Base-by-base conservation (phyloP, 306 rosid genomes). In the Nissolia schottii region DNA sequence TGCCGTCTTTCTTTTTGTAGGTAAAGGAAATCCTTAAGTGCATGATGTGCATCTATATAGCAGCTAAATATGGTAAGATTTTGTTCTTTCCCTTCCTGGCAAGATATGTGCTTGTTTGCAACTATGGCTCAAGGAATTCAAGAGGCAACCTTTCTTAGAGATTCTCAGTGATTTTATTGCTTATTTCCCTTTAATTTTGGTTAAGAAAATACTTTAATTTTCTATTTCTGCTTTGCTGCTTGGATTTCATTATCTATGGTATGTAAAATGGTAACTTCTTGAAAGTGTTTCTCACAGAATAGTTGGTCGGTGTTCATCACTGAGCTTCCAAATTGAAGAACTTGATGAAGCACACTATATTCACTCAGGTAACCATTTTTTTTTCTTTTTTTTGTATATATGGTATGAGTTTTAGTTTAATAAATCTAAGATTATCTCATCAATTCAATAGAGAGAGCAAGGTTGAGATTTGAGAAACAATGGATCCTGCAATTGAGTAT, bases 341-440 rank as follows among this genome's bases (percentile, higher is more conserved):
- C 62, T 51, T 68, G 67, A 75, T 57, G 74, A n/a, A n/a, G n/a
- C n/a, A n/a, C 60, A 45, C 74, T 29, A 29, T 68, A 51, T 59
- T 43, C 51, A 63, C 77, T 55, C 77, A 80, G 87, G 92, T 84
- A 80, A 58, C 75, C 12, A 27, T 74, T 53, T 70, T 27, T 16
- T n/a, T n/a, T n/a, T n/a, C n/a, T n/a, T n/a, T n/a, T n/a, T n/a
- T n/a, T n/a, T n/a, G n/a, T n/a, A n/a, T n/a, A 3, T 54, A 19
- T 20, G 20, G 31, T 19, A 5, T 19, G 37, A 18, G 37, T 13
- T 53, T 56, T 31, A 13, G 46, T 22, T 82, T 66, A 16, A 41
- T 15, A 16, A 12, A 24, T 32, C 15, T n/a, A n/a, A 2, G 19
- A 37, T 38, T 40, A 38, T 40, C 19, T 38, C 63, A 16, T 40